These are phyloP conservation scores for Capronia americana DNA, from an alignment of 2,329 filamentous ascomycete genomes.

Conservation along the genomic window DNA sequence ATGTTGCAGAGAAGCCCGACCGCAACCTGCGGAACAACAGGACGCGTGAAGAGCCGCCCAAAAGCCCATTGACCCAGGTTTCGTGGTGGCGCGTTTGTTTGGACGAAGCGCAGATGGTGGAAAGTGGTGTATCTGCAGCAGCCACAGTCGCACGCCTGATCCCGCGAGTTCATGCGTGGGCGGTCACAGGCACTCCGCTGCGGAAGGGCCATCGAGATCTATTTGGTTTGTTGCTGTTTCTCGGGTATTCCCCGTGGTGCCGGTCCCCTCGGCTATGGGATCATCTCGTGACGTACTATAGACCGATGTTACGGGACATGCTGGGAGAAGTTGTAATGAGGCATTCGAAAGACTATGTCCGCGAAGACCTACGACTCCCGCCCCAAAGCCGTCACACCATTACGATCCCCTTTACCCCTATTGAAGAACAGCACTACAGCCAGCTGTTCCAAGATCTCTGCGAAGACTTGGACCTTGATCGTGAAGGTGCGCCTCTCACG, in stretches of 20 bases:
- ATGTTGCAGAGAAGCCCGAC: conserved; percentile 71
- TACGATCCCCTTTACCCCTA: conserved; percentile 84
- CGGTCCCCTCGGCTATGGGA: conserved; percentile 71
- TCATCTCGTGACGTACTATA: conserved; percentile 66
- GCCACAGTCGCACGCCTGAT: conserved; percentile 80
- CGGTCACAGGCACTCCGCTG: conserved; percentile 87
- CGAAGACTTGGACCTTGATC: conserved; percentile 69
- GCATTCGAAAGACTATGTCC: conserved; percentile 82
- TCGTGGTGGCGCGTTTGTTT: conserved; percentile 84
- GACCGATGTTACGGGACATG: conserved; percentile 69
- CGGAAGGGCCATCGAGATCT: conserved; percentile 80
- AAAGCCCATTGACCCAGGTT: conserved; percentile 79
- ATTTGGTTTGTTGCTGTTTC: conserved; percentile 79
- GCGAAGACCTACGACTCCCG: conserved; percentile 79
- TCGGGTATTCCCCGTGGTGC: conserved; percentile 78
- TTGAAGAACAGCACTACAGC: conserved; percentile 89
- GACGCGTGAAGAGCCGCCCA: conserved; percentile 66
- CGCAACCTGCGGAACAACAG: conserved; percentile 70
- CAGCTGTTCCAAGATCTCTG: conserved; percentile 78
- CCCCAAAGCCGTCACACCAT: conserved; percentile 85
- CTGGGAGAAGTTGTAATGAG: conserved; percentile 77
- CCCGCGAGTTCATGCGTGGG: conserved; percentile 87
- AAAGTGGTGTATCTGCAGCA: conserved; percentile 83
- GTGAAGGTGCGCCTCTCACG: conserved; percentile 66
- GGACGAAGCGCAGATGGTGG: conserved; percentile 83